phyloP scores from a whole-genome alignment of 176 grass and related monocot species.

The Thinopyrum elongatum region DNA sequence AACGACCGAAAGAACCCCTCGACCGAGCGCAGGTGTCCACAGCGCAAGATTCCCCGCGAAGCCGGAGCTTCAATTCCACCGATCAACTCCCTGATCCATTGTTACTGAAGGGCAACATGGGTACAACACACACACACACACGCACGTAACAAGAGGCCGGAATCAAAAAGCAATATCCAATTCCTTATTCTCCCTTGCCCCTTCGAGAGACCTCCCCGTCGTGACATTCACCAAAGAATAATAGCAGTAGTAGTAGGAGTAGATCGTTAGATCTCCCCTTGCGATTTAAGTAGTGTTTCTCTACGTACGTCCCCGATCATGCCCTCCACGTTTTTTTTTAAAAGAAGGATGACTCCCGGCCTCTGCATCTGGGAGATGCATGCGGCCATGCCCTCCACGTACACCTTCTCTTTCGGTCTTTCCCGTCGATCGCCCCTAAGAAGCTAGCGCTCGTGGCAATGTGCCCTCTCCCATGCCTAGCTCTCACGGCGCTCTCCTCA shows the following conservation, averaged over 20 bases:
- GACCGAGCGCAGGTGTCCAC: background rate
- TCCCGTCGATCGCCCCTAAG: background rate
- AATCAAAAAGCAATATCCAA: background rate
- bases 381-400: conserved; percentile 26
- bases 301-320: background rate
- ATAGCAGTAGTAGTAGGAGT: conserved; percentile 8
- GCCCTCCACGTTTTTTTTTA: conserved; percentile 43
- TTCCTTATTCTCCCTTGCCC: conserved; percentile 8
- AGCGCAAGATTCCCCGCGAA: background rate
- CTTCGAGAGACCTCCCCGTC: conserved; percentile 43
- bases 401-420: background rate
- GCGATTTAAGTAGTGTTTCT: conserved; percentile 6
- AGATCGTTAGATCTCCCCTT: conserved; percentile 19
- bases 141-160: background rate
- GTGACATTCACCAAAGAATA: conserved; percentile 25
- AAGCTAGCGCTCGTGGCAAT: background rate
- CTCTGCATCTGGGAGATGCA: too few relatives aligned
- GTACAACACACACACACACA: background rate
- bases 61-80: background rate
- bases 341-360: too few relatives aligned
- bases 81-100: background rate
- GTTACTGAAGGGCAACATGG: background rate
- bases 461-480: background rate
- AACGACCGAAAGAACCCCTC: background rate
- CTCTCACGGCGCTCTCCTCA: background rate